phyloP scores from a whole-genome alignment of 371 early-diverging fungal species.

The Mortierella sp. region DNA sequence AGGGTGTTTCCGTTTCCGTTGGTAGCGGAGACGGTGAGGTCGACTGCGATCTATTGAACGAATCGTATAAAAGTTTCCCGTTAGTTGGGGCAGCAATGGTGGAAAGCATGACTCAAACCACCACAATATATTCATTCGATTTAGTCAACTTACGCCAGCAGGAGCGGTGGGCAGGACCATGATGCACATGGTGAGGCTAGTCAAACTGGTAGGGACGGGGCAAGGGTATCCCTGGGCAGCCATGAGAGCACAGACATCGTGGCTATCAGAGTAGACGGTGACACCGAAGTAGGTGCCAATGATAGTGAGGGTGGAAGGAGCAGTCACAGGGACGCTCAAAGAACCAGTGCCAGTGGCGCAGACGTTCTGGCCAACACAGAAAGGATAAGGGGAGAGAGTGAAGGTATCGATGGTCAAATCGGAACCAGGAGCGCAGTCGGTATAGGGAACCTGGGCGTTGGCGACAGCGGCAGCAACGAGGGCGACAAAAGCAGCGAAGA shows the following conservation, averaged over 20 bases:
- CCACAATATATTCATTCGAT: too few relatives aligned
- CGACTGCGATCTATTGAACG: slow-evolving; percentile 15
- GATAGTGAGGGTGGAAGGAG: slow-evolving; percentile 14
- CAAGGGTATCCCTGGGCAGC: slow-evolving; percentile 29
- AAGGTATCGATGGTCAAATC: slow-evolving; percentile 21
- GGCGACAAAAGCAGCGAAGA: slow-evolving; percentile 18
- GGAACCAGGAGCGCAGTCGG: slow-evolving; percentile 27
- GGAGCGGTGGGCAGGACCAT: slow-evolving; percentile 26
- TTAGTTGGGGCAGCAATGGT: background rate
- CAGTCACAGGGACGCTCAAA: slow-evolving; percentile 22
- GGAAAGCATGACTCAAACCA: background rate
- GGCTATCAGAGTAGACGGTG: slow-evolving; percentile 41
- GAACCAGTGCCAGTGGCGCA: slow-evolving; percentile 36
- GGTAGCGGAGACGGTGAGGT: slow-evolving; percentile 29
- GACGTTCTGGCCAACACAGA: slow-evolving; percentile 32
- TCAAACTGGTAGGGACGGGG: slow-evolving; percentile 35
- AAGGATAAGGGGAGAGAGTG: slow-evolving; percentile 34
- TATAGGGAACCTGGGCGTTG: slow-evolving; percentile 23
- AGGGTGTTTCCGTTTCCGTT: slow-evolving; percentile 36
- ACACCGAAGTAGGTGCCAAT: slow-evolving; percentile 24
- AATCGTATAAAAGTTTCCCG: background rate
- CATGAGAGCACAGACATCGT: slow-evolving; percentile 42
- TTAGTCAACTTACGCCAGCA: slow-evolving; percentile 8
- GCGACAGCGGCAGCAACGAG: slow-evolving; percentile 13
- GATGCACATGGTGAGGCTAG: slow-evolving; percentile 36